Evolutionary conservation across 2,329 filamentous ascomycete species (phyloP).

Genomic region (Pseudogymnoascus sp.): DNA sequence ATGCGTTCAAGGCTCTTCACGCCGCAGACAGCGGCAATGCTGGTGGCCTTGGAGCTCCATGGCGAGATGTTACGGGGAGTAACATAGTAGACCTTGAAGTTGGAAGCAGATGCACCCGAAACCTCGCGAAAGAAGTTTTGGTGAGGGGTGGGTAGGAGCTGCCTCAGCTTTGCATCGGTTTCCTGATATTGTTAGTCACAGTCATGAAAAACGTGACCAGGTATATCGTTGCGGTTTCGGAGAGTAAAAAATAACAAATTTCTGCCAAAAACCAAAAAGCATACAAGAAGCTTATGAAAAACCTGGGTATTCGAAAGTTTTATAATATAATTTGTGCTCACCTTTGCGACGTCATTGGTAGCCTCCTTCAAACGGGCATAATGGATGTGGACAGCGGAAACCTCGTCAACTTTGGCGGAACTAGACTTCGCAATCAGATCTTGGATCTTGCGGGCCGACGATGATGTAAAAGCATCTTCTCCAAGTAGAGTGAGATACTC

Average conservation of each 20-base stretch:
- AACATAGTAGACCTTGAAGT: slow-evolving; percentile 46
- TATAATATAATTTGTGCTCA: slow-evolving; percentile 8
- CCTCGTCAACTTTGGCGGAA: slow-evolving; percentile 18
- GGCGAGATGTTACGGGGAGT: slow-evolving; percentile 83
- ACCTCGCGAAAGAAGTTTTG: not conserved
- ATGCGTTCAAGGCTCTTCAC: slow-evolving; percentile 68
- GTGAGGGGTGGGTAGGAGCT: slow-evolving; percentile 19
- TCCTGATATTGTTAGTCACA: slow-evolving; percentile 14
- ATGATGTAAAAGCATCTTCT: slow-evolving; percentile 25
- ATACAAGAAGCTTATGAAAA: not conserved
- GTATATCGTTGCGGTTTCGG: not conserved
- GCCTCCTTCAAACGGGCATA: slow-evolving; percentile 23
- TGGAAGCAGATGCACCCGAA: not conserved
- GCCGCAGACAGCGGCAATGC: slow-evolving; percentile 86
- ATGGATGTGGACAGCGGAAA: slow-evolving; percentile 25
- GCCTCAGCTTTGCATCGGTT: slow-evolving; percentile 21
- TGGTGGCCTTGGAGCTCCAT: slow-evolving; percentile 95
- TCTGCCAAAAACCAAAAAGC: not conserved
- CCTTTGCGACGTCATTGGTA: slow-evolving; percentile 14
- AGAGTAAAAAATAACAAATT: slow-evolving; percentile 6
- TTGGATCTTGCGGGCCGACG: slow-evolving; percentile 24
- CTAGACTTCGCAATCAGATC: slow-evolving; percentile 14
- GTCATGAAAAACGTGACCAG: not conserved
- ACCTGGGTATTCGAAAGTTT: not conserved
- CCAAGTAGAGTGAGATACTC: slow-evolving; percentile 24